Base-by-base conservation (phyloP, 345 rosid species). In the Populus pruinosa region DNA sequence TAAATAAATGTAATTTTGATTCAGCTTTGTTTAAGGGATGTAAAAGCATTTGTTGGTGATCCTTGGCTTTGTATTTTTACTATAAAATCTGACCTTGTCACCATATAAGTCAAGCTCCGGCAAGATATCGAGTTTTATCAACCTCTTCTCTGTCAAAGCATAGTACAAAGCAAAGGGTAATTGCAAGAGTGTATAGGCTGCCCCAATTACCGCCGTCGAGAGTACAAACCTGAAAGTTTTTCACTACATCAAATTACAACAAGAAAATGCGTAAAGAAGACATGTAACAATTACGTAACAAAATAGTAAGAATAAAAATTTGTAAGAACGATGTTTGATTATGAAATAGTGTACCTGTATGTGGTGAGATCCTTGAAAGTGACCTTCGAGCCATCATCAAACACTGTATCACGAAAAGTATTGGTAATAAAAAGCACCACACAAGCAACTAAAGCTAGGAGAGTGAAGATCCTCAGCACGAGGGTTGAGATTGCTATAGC, bases 51-150 rank as follows among this genome's bases (percentile, higher is more conserved):
- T 39, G 16, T 16, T 13, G 2, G 21, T 2, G 20, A 0, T 2
- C 2, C 43, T 39, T 39, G 9, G 43, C 8, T 39, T 8, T 39
- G 43, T 39, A 0, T 38, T 39, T 39, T 8, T 39, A 7, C 11
- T 39, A 39, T 39, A 39, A 8, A 36, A 36, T 36, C 6, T 39
- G 10, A 81, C 84, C 87, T 80, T 75, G 77, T 86, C 85, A 1
- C 71, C 83, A 18, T 81, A 83, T 59, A 86, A 83, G 70, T 86
- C 87, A 11, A 82, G 69, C 25, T 79, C 84, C 7, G 78, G 81
- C 73, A 77, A 63, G 75, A 41, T 61, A 1, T 64, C 61, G 25
- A 76, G 27, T 6, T 67, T 56, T 27, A 76, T 63, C 79, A 84
- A 27, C 71, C 85, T 79, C 74, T 84, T 83, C 64, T 76, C 71